phyloP scores from a whole-genome alignment of 2,329 filamentous ascomycete genomes.

The Biscogniauxia mediterranea region DNA sequence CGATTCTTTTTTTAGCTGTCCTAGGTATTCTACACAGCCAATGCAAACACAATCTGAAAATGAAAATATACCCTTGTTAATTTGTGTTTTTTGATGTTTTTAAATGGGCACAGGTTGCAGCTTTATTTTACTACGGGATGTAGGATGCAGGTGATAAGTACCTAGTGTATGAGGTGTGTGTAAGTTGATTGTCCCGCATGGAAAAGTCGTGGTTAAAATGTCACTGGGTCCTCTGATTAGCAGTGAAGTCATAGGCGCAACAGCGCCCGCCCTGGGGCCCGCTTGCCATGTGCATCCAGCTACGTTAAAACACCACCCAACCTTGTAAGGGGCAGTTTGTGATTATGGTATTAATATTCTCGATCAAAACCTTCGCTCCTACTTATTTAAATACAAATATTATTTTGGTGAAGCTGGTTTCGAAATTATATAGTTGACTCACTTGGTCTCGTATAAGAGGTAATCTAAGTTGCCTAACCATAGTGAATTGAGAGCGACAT shows the following conservation, averaged over 20 bases:
- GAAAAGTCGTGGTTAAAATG: not conserved
- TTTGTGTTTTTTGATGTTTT: not conserved
- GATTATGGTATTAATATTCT: not conserved
- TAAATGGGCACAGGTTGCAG: not conserved
- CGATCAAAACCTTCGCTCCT: too few species aligned
- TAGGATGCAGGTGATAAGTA: not conserved
- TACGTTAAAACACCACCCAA: not conserved
- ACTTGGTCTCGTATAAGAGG: too few species aligned
- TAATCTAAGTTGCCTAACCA: too few species aligned
- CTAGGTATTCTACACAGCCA: not conserved
- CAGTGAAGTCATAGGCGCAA: not conserved
- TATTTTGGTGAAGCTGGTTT: too few species aligned
- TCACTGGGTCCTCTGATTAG: not conserved
- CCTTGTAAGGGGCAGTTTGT: not conserved
- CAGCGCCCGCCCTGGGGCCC: not conserved
- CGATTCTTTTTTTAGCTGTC: not conserved
- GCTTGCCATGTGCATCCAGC: too few species aligned
- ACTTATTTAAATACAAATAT: too few species aligned
- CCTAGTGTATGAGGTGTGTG: too few species aligned
- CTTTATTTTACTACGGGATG: not conserved
- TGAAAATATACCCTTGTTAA: not conserved
- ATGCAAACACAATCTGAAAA: conserved; percentile 1
- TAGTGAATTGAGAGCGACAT: not conserved
- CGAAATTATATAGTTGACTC: too few species aligned
- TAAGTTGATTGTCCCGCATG: conserved; percentile 32